Base-by-base conservation (phyloP, 495 filamentous ascomycete species). In the Poronia punctata region DNA sequence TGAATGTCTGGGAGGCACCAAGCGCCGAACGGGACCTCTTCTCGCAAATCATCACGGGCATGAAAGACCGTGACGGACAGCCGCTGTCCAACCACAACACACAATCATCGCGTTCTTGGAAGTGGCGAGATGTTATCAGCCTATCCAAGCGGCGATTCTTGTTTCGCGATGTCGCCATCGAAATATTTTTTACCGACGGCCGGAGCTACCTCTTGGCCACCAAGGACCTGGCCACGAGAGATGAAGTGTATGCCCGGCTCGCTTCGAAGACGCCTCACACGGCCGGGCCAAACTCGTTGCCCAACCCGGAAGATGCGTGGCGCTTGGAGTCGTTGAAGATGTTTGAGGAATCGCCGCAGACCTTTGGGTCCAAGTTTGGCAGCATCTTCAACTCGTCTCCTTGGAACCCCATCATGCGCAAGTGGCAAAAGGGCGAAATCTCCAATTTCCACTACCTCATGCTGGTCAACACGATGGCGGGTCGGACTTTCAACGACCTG, bases 391-490 rank as follows among this genome's bases (percentile, higher is more conserved):
- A 86, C 40, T 76, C 79, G 11, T 74, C 72, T 7, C 65, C 68
- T 5, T 75, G 72, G 72, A 88, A 87, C 53, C 86, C 88, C 19
- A 82, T 86, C 30, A 97, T 93, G 46, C 81, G 80, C 24, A 84
- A 82, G 67, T 98, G 92, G 92, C 72, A 86, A 38, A 83, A 80
- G 54, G 93, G 92, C 5, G 93, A 97, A 52, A 86, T 96, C 7
- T 97, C 93, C 5, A 98, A 98, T 57, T 98, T 97, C 53, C 88
- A 95, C 59, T 98, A 98, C 59, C 74, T 98, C 19, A 97, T 98
- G 93, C 74, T 95, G 30, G 77, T 98, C 56, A 98, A 98, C 54
- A 97, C 93, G 5, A 86, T 97, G 73, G 92, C 92, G 14, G 92
- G 92, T 21, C 71, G 92, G 35, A 97, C 92, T 0, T 98, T 98